These are phyloP conservation scores for Hygrocybe punicea DNA, from an alignment of 768 basidiomycete genomes.

Conservation along the genomic window DNA sequence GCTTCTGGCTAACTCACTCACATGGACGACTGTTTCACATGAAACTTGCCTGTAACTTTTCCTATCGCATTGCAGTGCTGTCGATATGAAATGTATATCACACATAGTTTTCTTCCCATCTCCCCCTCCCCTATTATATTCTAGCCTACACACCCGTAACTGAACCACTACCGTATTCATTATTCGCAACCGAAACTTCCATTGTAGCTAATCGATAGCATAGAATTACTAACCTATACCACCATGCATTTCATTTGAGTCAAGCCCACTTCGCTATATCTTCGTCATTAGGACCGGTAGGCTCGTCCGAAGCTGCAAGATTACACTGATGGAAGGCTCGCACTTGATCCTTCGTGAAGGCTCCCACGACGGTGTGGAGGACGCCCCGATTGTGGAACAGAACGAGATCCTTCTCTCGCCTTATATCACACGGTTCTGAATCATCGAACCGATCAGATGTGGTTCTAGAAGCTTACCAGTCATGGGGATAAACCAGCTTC, in stretches of 20 bases:
- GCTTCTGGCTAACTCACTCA: neutral
- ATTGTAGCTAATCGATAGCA: too few relatives aligned
- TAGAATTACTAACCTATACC: neutral
- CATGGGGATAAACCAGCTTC: slow-evolving; percentile 82
- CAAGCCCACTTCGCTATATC: slow-evolving; percentile 62
- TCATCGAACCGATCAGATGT: neutral
- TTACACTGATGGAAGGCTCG: slow-evolving; percentile 85
- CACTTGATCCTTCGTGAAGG: slow-evolving; percentile 64
- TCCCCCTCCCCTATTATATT: too few relatives aligned
- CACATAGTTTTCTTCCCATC: too few relatives aligned
- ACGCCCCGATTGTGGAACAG: slow-evolving; percentile 86
- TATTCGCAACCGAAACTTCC: too few relatives aligned
- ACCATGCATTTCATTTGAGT: slow-evolving; percentile 3
- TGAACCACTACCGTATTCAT: too few relatives aligned
- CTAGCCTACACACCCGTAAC: too few relatives aligned
- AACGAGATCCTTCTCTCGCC: slow-evolving; percentile 63
- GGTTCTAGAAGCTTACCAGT: slow-evolving; percentile 52
- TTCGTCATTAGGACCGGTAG: slow-evolving; percentile 61
- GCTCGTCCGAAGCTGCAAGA: slow-evolving; percentile 75
- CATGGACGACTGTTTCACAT: neutral
- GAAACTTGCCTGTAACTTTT: neutral
- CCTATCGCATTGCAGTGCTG: neutral
- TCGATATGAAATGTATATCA: too few relatives aligned
- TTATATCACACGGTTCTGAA: slow-evolving; percentile 12
- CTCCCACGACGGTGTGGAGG: slow-evolving; percentile 76